Evolutionary conservation across 2,329 filamentous ascomycete species (phyloP).

Genomic region (Pyrenochaeta sp.): DNA sequence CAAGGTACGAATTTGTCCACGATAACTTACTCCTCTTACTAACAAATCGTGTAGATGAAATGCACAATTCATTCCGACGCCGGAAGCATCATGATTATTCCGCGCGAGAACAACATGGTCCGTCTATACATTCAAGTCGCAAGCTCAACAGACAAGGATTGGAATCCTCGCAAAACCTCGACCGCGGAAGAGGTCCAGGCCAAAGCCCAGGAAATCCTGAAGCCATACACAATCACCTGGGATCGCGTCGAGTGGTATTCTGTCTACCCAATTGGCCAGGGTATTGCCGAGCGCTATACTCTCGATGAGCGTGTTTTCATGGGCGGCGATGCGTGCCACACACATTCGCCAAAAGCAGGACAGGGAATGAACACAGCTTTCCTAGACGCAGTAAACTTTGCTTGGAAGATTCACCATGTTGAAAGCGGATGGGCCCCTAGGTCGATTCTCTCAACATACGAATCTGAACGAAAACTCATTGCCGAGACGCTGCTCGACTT

Average conservation of each 20-base stretch:
- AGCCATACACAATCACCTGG: slow-evolving; percentile 68
- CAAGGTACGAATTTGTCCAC: slow-evolving; percentile 52
- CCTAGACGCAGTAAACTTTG: slow-evolving; percentile 78
- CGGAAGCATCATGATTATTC: slow-evolving; percentile 70
- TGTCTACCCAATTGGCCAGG: slow-evolving; percentile 71
- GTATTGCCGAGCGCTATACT: slow-evolving; percentile 70
- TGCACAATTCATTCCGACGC: slow-evolving; percentile 72
- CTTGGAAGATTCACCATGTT: slow-evolving; percentile 95
- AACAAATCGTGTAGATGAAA: slow-evolving; percentile 59
- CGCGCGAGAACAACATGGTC: slow-evolving; percentile 62
- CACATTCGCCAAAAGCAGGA: slow-evolving; percentile 68
- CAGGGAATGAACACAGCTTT: slow-evolving; percentile 70
- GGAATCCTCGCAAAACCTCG: slow-evolving; percentile 66
- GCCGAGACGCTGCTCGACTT: slow-evolving; percentile 86
- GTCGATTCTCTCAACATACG: slow-evolving; percentile 81
- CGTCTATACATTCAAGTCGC: slow-evolving; percentile 67
- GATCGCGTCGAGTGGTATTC: slow-evolving; percentile 72
- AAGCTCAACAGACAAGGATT: slow-evolving; percentile 67
- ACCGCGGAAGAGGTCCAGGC: slow-evolving; percentile 66
- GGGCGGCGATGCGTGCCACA: slow-evolving; percentile 71
- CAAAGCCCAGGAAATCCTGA: slow-evolving; percentile 64
- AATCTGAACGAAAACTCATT: slow-evolving; percentile 82
- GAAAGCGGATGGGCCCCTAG: slow-evolving; percentile 81
- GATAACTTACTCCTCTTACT: slow-evolving; percentile 4
- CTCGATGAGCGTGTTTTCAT: slow-evolving; percentile 71